Conservation (phyloP, 2,329 filamentous ascomycete genomes). For the Cercospora canescens region DNA sequence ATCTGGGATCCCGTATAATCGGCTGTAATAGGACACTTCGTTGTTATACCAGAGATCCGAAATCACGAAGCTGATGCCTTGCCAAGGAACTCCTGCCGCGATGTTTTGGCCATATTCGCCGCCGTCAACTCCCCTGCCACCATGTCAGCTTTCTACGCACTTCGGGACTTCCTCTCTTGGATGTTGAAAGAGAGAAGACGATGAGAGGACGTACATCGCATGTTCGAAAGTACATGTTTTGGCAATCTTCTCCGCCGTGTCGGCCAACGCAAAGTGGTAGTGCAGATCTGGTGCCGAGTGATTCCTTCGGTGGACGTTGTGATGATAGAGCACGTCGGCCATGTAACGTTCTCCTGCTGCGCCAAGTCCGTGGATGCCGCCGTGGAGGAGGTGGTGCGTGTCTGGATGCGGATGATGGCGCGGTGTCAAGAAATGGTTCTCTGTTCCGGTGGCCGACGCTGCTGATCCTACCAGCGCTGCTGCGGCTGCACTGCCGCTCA, state of each 20-base stretch:
- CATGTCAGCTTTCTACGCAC: not conserved
- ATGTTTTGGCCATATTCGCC: conserved; percentile 87
- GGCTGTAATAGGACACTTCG: conserved; percentile 59
- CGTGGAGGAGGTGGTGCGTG: not conserved
- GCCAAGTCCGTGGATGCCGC: not conserved
- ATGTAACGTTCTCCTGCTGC: not conserved
- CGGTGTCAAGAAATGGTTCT: not conserved
- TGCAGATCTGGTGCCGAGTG: conserved; percentile 47
- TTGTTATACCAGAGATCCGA: conserved; percentile 71
- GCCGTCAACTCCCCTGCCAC: conserved; percentile 46
- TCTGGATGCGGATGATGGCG: not conserved
- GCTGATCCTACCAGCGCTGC: not conserved
- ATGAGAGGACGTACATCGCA: conserved; percentile 59
- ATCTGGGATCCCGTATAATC: conserved; percentile 47
- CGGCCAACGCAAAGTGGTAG: conserved; percentile 65
- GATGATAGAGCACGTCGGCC: conserved; percentile 6
- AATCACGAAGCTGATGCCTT: conserved; percentile 64
- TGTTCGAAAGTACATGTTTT: conserved; percentile 70
- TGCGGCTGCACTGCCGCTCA: not conserved
- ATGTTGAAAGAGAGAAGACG: not conserved
- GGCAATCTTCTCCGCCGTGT: conserved; percentile 64
- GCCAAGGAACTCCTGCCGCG: conserved; percentile 60
- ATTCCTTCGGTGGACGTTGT: conserved; percentile 18
- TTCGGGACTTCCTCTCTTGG: not conserved
- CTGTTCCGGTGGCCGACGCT: not conserved